Evolutionary conservation across 257 asterid species (phyloP).

Genomic region (Petunia secreta): DNA sequence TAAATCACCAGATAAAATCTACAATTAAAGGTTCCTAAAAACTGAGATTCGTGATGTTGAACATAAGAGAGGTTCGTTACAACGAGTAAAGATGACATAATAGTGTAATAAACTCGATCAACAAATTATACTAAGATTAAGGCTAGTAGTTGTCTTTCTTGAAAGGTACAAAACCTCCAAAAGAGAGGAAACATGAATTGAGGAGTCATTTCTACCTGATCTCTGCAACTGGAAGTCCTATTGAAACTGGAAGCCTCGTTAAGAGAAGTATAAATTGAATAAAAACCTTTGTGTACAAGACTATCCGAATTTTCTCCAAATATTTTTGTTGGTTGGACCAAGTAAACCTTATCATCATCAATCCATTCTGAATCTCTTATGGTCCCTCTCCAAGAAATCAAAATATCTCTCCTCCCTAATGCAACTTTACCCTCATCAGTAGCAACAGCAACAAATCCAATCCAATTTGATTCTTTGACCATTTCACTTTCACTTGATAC

Average conservation of each 20-base stretch:
- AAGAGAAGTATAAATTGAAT: constrained; percentile 39
- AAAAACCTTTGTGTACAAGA: constrained; percentile 40
- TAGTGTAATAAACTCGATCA: no score
- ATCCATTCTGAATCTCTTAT: constrained; percentile 38
- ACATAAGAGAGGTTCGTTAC: no score
- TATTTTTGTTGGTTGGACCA: constrained; percentile 37
- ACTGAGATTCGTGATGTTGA: no score
- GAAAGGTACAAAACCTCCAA: no score
- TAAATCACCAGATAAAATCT: no score
- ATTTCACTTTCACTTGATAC: constrained; percentile 28
- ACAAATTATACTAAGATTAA: no score
- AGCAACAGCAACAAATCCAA: constrained; percentile 61
- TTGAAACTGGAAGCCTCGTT: constrained; percentile 28
- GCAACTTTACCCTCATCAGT: constrained; percentile 57
- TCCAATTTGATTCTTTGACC: constrained; percentile 51
- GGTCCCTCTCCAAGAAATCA: constrained; percentile 71
- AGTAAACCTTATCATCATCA: constrained; percentile 47
- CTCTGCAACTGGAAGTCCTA: constrained; percentile 43
- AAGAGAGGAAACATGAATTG: background rate
- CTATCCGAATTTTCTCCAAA: constrained; percentile 28
- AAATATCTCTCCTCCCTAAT: constrained; percentile 63
- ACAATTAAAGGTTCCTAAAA: no score
- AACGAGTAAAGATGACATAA: no score
- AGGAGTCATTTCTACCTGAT: constrained; percentile 34
- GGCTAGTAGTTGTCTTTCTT: no score